phyloP scores from a whole-genome alignment of 352 stramenopile genomes.

The Phytopythium sindhum region DNA sequence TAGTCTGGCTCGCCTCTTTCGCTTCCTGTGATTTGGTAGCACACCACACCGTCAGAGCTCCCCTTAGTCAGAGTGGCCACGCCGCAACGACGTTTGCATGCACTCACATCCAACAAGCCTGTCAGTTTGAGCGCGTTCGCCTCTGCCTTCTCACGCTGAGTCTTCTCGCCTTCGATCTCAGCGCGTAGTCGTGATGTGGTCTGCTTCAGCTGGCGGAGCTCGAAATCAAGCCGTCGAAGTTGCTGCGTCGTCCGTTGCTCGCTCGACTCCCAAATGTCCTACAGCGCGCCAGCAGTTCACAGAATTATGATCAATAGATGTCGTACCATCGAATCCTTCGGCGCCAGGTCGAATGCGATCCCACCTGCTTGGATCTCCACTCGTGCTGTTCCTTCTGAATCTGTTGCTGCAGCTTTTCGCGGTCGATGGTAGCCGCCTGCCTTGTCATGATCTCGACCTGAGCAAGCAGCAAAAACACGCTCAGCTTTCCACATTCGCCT shows the following conservation, averaged over 20 bases:
- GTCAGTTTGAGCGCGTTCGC: constrained; percentile 26
- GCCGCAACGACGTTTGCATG: not conserved
- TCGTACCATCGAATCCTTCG: not conserved
- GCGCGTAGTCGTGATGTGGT: constrained; percentile 32
- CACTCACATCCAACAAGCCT: constrained; percentile 33
- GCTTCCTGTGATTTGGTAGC: not conserved
- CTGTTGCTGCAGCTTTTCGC: constrained; percentile 36
- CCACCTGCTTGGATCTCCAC: constrained; percentile 40
- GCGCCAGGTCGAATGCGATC: not conserved
- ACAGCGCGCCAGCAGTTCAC: not conserved
- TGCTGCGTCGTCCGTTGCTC: constrained; percentile 41
- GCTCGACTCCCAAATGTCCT: constrained; percentile 12
- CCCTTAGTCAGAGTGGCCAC: too few species aligned
- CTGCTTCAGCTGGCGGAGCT: constrained; percentile 46
- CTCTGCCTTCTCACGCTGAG: constrained; percentile 41
- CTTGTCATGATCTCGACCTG: constrained; percentile 50
- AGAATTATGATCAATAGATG: not conserved
- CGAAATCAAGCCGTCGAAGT: constrained; percentile 47
- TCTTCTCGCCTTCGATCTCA: constrained; percentile 49
- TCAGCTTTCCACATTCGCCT: not conserved
- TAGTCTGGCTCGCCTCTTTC: not conserved
- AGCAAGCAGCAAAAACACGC: not conserved
- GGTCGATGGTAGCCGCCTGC: constrained; percentile 40
- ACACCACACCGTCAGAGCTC: not conserved
- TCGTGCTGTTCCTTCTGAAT: constrained; percentile 33